These are phyloP conservation scores for Trametes hirsuta DNA, from an alignment of 1,284 basidiomycete species.

Conservation along the genomic window DNA sequence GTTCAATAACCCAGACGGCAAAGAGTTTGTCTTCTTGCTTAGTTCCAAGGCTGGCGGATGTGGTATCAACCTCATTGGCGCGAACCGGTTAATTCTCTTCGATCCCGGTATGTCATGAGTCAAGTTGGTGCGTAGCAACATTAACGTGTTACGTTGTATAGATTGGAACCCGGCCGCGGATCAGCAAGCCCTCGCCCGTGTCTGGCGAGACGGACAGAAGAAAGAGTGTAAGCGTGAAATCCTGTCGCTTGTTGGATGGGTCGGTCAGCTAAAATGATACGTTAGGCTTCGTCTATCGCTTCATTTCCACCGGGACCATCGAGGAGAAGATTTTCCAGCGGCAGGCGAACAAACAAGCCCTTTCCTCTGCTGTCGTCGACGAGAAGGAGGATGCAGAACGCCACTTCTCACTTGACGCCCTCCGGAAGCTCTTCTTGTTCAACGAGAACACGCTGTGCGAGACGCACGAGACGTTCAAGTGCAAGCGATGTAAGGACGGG, in stretches of 20 bases:
- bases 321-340: constrained; percentile 99
- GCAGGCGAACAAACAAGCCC: constrained; percentile 94
- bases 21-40: constrained; percentile 95
- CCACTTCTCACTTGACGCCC: constrained; percentile 90
- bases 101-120: constrained; percentile 74
- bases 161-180: constrained; percentile 99
- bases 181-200: constrained; percentile 97
- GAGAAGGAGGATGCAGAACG: constrained; percentile 96
- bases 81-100: constrained; percentile 94
- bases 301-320: constrained; percentile 96
- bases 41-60: constrained; percentile 98
- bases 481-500: constrained; percentile 91
- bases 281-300: constrained; percentile 94
- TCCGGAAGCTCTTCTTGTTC: constrained; percentile 92
- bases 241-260: no score
- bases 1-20: constrained; percentile 95
- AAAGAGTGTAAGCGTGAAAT: constrained; percentile 82
- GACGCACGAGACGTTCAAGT: constrained; percentile 98
- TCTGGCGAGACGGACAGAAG: constrained; percentile 99
- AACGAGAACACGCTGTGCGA: constrained; percentile 89
- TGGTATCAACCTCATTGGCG: constrained; percentile 98
- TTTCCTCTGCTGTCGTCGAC: constrained; percentile 97
- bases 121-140: not conserved
- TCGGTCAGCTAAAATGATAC: not conserved
- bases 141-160: constrained; percentile 34